Percentiles rank a stretch among this genome's conserved stretches.
These are phyloP conservation scores for Polychytrium aggregatum DNA, from an alignment of 192 early-diverging fungal species.

Conservation along the genomic window DNA sequence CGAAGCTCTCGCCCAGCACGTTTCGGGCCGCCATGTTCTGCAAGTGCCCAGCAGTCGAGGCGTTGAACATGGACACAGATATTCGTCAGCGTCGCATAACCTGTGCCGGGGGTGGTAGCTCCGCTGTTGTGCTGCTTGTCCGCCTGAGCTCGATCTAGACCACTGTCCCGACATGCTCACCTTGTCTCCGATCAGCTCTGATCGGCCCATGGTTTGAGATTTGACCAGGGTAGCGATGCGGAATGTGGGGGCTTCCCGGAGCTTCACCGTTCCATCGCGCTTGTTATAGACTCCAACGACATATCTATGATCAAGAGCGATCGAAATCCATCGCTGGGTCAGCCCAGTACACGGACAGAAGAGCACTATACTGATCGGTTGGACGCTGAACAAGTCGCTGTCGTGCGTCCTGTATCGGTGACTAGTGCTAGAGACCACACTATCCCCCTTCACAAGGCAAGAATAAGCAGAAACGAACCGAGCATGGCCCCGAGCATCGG, in stretches of 20 bases:
- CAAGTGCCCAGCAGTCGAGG: no score
- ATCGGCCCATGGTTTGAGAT: constrained; percentile 41
- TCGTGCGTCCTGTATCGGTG: background rate
- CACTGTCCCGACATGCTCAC: constrained; percentile 5
- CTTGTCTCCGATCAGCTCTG: constrained; percentile 34
- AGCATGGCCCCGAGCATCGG: constrained; percentile 3
- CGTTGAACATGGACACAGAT: no score
- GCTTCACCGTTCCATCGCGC: constrained; percentile 50
- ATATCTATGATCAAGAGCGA: constrained; percentile 38
- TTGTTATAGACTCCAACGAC: constrained; percentile 72
- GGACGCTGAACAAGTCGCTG: no score
- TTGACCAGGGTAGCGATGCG: constrained; percentile 59
- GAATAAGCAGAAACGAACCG: constrained; percentile 1
- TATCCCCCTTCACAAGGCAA: background rate
- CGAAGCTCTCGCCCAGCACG: constrained; percentile 81
- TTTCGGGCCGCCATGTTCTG: constrained; percentile 57
- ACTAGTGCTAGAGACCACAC: background rate
- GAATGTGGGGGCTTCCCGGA: constrained; percentile 55
- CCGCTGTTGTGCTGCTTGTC: background rate
- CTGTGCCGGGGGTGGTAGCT: no score
- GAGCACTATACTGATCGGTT: background rate
- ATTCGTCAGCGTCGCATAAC: no score
- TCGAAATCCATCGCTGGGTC: background rate
- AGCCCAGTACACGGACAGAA: background rate
- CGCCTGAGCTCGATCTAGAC: background rate